Evolutionary conservation across 192 early-diverging fungal species (phyloP).

Genomic region (Coemansia sp.): DNA sequence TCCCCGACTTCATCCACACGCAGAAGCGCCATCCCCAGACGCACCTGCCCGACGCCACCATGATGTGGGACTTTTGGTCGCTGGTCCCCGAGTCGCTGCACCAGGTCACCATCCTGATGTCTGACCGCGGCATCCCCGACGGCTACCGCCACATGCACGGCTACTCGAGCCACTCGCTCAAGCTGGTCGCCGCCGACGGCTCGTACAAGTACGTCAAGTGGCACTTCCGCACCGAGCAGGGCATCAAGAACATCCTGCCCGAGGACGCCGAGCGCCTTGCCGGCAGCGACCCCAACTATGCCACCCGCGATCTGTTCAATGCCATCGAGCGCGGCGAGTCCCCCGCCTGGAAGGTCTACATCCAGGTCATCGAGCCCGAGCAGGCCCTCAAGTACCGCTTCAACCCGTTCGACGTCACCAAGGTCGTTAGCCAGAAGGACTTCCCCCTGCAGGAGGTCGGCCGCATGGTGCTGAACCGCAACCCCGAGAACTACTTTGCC

Average conservation of each 20-base stretch:
- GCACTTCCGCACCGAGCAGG: slow-evolving; percentile 80
- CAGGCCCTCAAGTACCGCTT: slow-evolving; percentile 69
- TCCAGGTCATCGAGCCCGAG: slow-evolving; percentile 73
- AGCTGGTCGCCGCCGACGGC: slow-evolving; percentile 68
- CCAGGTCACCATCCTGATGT: slow-evolving; percentile 75
- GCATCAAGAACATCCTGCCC: slow-evolving; percentile 66
- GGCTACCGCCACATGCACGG: slow-evolving; percentile 83
- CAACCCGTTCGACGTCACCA: slow-evolving; percentile 82
- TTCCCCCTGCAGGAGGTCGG: slow-evolving; percentile 75
- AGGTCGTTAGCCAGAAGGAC: slow-evolving; percentile 76
- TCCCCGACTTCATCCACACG: slow-evolving; percentile 82
- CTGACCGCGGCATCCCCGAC: slow-evolving; percentile 79
- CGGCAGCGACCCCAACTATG: slow-evolving; percentile 68
- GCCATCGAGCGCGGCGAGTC: slow-evolving; percentile 65
- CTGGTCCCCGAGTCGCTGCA: slow-evolving; percentile 74
- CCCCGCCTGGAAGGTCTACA: slow-evolving; percentile 69
- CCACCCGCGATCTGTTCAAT: slow-evolving; percentile 72
- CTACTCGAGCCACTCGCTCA: slow-evolving; percentile 75
- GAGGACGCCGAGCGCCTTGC: slow-evolving; percentile 61
- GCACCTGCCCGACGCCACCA: slow-evolving; percentile 65
- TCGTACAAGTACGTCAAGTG: slow-evolving; percentile 76
- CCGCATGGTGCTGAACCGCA: slow-evolving; percentile 73
- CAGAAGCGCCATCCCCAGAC: slow-evolving; percentile 81
- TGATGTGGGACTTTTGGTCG: slow-evolving; percentile 80
- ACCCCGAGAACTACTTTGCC: slow-evolving; percentile 83